Conservation (phyloP, 2,329 filamentous ascomycete genomes). For the Sphaerulina musiva region DNA sequence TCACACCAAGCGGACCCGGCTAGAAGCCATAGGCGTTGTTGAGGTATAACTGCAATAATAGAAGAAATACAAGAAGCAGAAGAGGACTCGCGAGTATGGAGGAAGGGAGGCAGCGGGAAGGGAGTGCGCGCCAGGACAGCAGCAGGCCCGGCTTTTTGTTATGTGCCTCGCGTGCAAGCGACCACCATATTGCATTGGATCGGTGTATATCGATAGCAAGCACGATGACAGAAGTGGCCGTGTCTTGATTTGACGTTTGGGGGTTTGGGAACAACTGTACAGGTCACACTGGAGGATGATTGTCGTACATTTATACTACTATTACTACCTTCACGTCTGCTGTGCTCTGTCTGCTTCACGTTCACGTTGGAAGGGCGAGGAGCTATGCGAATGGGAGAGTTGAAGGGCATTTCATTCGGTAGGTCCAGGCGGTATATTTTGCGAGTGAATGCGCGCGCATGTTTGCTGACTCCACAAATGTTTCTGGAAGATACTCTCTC, state of each 20-base stretch:
- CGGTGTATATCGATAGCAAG: constrained; percentile 2
- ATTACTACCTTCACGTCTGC: not conserved
- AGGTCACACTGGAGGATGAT: constrained; percentile 9
- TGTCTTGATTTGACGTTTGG: not conserved
- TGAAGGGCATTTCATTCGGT: not conserved
- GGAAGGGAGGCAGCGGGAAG: no score
- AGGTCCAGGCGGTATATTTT: not conserved
- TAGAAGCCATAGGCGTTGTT: constrained; percentile 10
- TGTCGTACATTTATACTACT: not conserved
- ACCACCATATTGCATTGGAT: constrained; percentile 16
- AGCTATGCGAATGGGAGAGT: not conserved
- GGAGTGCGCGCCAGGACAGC: constrained; percentile 4
- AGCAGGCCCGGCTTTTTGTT: constrained; percentile 5
- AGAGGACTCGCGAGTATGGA: no score
- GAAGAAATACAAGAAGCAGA: not conserved
- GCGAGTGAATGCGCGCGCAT: no score
- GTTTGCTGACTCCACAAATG: no score
- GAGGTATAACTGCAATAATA: constrained; percentile 11
- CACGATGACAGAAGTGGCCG: not conserved
- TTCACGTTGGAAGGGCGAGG: not conserved
- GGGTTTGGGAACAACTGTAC: constrained; percentile 14
- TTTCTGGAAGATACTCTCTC: no score
- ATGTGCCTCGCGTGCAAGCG: constrained; percentile 13
- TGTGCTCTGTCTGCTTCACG: not conserved
- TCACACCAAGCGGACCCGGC: constrained; percentile 29